Evolutionary conservation across 2,329 filamentous ascomycete species (phyloP).

Genomic region (Colletotrichum lindemuthianum): DNA sequence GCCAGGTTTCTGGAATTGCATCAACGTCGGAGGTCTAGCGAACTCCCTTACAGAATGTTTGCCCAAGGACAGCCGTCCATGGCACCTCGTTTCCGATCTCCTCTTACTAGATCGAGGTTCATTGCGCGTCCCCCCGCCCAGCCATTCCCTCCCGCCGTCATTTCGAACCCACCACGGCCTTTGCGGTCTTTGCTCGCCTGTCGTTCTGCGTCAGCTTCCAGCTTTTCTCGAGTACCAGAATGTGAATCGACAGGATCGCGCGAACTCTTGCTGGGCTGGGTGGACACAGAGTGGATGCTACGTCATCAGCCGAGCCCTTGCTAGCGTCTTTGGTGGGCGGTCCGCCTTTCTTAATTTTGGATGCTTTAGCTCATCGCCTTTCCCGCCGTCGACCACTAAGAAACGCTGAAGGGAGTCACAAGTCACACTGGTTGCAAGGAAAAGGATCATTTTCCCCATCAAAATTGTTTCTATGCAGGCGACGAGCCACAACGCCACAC

Average conservation of each 20-base stretch:
- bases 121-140: conserved; percentile 30
- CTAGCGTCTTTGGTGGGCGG: conserved; percentile 7
- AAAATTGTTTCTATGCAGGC: background rate
- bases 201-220: background rate
- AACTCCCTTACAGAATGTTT: conserved; percentile 10
- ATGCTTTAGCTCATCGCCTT: conserved; percentile 17
- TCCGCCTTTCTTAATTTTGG: conserved; percentile 20
- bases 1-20: conserved; percentile 18
- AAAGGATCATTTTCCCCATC: background rate
- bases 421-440: background rate
- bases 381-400: conserved; percentile 18
- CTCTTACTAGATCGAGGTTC: conserved; percentile 25
- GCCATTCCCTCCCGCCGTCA: conserved; percentile 26
- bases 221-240: conserved; percentile 12
- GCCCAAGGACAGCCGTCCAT: background rate
- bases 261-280: conserved; percentile 12
- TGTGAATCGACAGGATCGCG: conserved; percentile 9
- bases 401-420: conserved; percentile 1
- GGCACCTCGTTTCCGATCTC: conserved; percentile 23
- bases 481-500: conserved; percentile 33
- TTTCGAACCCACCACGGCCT: conserved; percentile 20
- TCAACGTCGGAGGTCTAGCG: conserved; percentile 6
- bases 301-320: conserved; percentile 31
- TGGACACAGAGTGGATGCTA: conserved; percentile 28
- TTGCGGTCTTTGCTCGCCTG: conserved; percentile 10